phyloP scores from a whole-genome alignment of 2,329 filamentous ascomycete species.

The Diaporthe sp. region DNA sequence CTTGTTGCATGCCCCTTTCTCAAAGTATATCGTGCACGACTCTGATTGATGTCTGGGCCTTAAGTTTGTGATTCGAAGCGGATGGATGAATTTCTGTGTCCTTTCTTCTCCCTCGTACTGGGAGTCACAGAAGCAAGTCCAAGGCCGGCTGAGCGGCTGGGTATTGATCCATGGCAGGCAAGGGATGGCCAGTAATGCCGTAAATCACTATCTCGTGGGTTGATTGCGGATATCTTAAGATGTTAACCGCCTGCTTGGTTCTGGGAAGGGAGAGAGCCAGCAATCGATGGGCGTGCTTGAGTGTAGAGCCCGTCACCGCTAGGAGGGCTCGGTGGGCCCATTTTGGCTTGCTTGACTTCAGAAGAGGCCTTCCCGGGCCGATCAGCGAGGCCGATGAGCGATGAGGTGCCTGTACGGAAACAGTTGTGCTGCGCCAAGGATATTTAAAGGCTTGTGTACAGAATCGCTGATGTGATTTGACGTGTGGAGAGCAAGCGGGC shows the following conservation, averaged over 20 bases:
- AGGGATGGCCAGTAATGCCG: neutral
- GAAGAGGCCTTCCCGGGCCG: neutral
- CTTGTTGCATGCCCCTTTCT: neutral
- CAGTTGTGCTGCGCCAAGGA: neutral
- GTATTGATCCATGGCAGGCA: constrained; percentile 8
- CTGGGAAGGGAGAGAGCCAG: neutral
- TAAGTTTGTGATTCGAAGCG: neutral
- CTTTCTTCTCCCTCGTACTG: neutral
- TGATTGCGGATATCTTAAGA: neutral
- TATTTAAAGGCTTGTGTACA: neutral
- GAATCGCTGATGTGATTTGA: neutral
- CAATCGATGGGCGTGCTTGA: neutral
- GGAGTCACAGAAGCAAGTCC: neutral
- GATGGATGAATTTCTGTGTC: neutral
- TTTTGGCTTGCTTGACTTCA: neutral
- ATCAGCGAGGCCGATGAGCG: neutral
- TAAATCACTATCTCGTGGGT: neutral
- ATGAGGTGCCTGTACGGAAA: neutral
- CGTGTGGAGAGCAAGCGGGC: neutral
- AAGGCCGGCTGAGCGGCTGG: neutral
- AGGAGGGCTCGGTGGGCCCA: neutral
- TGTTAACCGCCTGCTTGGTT: neutral
- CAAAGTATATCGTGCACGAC: neutral
- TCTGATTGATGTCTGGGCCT: no score
- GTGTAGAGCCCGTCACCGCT: neutral